A percentile compares a stretch with the other conserved stretches of the same genome.
Evolutionary conservation across 441 rosid genomes (phyloP).

Genomic region (Flueggea neowawraea): DNA sequence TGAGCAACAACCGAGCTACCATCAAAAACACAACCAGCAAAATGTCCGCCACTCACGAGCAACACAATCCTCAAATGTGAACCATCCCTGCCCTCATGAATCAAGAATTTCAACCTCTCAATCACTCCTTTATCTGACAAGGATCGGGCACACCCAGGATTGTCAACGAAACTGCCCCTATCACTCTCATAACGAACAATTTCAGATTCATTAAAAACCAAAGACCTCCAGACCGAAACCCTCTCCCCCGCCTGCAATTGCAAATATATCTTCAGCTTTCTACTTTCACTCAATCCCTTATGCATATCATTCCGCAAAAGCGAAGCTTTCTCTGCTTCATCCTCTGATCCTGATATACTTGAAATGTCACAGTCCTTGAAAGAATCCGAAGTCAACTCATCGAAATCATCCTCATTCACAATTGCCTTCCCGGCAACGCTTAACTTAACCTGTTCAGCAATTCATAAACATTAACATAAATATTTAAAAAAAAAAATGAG

Average conservation of each 20-base stretch:
- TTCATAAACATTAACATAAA: not conserved
- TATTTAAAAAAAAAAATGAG: not conserved
- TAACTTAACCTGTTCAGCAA: constrained; percentile 63
- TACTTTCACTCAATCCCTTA: constrained; percentile 30
- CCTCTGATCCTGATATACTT: constrained; percentile 96
- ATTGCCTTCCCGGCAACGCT: constrained; percentile 74
- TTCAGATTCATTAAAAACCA: constrained; percentile 62
- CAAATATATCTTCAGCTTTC: constrained; percentile 60
- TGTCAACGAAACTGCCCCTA: constrained; percentile 18
- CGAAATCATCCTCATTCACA: constrained; percentile 82
- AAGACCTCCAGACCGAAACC: constrained; percentile 74
- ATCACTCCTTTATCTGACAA: constrained; percentile 51
- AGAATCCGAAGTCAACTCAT: constrained; percentile 67
- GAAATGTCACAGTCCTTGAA: constrained; percentile 80
- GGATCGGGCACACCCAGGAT: constrained; percentile 9
- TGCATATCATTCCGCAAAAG: constrained; percentile 20
- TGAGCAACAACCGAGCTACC: constrained; percentile 68
- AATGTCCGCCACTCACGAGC: constrained; percentile 93
- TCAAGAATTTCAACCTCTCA: constrained; percentile 48
- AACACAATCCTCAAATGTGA: constrained; percentile 53
- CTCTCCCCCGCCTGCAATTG: constrained; percentile 65
- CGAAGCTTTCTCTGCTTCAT: constrained; percentile 57
- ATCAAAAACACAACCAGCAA: constrained; percentile 84
- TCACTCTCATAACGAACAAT: constrained; percentile 38
- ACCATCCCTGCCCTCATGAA: constrained; percentile 40